These are phyloP conservation scores for Hippophae rhamnoides DNA, from an alignment of 306 rosid genomes.

Conservation along the genomic window DNA sequence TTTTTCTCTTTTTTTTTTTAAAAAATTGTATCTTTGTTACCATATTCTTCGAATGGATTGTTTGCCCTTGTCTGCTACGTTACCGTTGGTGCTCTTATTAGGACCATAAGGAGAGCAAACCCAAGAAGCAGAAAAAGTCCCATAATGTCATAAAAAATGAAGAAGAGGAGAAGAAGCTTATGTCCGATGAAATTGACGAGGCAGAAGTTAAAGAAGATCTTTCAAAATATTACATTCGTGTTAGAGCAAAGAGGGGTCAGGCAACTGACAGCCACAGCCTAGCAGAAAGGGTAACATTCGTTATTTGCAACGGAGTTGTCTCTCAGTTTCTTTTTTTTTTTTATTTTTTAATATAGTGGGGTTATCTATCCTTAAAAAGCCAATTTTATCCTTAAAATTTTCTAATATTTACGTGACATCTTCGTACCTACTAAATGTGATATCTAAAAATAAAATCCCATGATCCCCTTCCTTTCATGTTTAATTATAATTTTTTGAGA, in stretches of 20 bases:
- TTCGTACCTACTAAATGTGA: conserved; percentile 3
- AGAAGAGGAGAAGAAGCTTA: conserved; percentile 22
- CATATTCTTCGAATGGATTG: no score
- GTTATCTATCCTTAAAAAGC: background rate
- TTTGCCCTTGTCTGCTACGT: background rate
- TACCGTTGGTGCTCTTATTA: conserved; percentile 13
- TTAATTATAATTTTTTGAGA: no score
- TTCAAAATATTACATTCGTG: conserved; percentile 75
- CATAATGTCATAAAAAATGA: conserved; percentile 25
- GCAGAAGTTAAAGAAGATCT: conserved; percentile 42
- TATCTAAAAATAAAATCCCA: background rate
- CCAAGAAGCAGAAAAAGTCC: conserved; percentile 46
- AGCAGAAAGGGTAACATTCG: conserved; percentile 72
- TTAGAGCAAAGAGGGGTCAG: conserved; percentile 96
- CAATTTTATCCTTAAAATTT: conserved; percentile 9
- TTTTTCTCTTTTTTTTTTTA: no score
- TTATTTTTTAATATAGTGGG: background rate
- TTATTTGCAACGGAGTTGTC: background rate
- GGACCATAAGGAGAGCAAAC: conserved; percentile 30
- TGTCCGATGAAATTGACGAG: conserved; percentile 27
- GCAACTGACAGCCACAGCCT: conserved; percentile 99
- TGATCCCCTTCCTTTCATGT: no score
- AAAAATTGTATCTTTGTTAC: background rate
- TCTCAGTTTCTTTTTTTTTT: background rate
- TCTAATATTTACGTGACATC: conserved; percentile 1